A percentile compares a stretch with the other conserved stretches of the same genome.
These are phyloP conservation scores for Macrolepiota albuminosa DNA, from an alignment of 768 basidiomycete genomes.

Conservation along the genomic window DNA sequence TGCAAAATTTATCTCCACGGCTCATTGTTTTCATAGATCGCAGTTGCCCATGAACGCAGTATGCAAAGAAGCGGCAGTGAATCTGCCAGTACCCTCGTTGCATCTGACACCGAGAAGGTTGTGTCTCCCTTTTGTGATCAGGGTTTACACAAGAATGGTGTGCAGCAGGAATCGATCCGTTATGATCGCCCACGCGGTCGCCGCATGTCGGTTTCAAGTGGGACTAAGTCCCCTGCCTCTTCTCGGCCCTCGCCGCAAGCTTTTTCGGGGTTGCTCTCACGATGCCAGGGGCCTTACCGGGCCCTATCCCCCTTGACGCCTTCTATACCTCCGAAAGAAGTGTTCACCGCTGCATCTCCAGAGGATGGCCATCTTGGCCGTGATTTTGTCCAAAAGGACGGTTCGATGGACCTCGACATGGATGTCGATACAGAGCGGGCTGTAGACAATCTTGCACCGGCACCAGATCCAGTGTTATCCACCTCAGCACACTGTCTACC, in stretches of 20 bases:
- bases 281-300: background rate
- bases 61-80: background rate
- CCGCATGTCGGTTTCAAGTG: conserved; percentile 1
- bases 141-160: background rate
- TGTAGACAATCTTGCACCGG: background rate
- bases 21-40: background rate
- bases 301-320: conserved; percentile 1
- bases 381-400: background rate
- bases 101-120: conserved; percentile 3
- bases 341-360: background rate
- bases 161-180: background rate
- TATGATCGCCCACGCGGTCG: background rate
- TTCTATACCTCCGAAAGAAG: background rate
- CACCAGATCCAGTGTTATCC: background rate
- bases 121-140: background rate
- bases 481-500: background rate
- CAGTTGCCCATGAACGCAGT: conserved; percentile 1
- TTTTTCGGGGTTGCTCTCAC: background rate
- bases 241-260: background rate
- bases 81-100: conserved; percentile 4
- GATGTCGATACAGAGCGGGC: background rate
- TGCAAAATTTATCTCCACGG: background rate
- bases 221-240: background rate
- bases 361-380: background rate
- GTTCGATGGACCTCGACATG: background rate